A percentile compares a stretch with the other conserved stretches of the same genome.
Conservation (phyloP, 2,329 filamentous ascomycete genomes). For the Ceratocystis diversiconidia region DNA sequence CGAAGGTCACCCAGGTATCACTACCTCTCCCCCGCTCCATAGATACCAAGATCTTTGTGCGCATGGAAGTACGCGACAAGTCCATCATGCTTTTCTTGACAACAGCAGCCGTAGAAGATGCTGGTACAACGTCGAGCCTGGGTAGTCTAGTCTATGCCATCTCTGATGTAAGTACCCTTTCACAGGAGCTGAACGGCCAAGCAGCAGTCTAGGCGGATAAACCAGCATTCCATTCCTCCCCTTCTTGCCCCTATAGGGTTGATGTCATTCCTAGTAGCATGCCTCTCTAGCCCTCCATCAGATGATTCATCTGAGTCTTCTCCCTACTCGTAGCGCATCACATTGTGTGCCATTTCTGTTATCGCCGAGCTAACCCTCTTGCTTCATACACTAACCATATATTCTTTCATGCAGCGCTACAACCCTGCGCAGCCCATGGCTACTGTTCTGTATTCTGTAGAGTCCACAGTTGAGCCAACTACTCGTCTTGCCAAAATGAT, state of each 20-base stretch:
- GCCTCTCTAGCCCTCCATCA: no score
- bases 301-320: not conserved
- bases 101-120: conserved; percentile 40
- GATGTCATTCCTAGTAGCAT: no score
- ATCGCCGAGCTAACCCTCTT: not conserved
- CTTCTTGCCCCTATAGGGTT: no score
- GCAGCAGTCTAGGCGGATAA: not conserved
- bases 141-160: conserved; percentile 91
- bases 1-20: conserved; percentile 33
- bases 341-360: not conserved
- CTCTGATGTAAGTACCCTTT: conserved; percentile 52
- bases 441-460: conserved; percentile 64
- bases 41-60: conserved; percentile 47
- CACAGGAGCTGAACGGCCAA: not conserved
- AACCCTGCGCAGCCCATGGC: conserved; percentile 50
- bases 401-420: conserved; percentile 30
- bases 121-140: conserved; percentile 41
- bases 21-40: conserved; percentile 45
- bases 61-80: conserved; percentile 43
- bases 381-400: not conserved
- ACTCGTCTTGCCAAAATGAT: conserved; percentile 72
- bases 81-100: conserved; percentile 47
- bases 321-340: not conserved
- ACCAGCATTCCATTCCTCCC: no score
- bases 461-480: conserved; percentile 72